Evolutionary conservation across 768 basidiomycete species (phyloP).

Genomic region (Panaeolus cyanescens): DNA sequence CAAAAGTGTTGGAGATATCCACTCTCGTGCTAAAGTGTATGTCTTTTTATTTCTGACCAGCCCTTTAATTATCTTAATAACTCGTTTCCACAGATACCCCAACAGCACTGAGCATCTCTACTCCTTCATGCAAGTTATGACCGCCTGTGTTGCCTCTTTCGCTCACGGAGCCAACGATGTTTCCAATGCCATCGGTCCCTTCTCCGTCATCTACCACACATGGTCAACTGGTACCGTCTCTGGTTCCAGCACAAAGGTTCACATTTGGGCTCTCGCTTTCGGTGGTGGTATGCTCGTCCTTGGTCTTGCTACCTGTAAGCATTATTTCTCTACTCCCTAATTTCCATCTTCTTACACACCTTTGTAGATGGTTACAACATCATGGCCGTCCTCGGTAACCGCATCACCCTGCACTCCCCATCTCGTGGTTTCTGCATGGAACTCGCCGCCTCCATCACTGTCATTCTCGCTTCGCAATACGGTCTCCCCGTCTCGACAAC

Average conservation of each 20-base stretch:
- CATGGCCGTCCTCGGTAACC: conserved; percentile 30
- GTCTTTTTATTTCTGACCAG: conserved; percentile 3
- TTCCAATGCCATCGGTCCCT: conserved; percentile 31
- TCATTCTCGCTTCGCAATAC: conserved; percentile 30
- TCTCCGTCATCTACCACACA: conserved; percentile 26
- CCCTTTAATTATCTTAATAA: not conserved
- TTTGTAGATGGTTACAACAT: conserved; percentile 27
- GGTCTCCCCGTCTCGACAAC: conserved; percentile 28
- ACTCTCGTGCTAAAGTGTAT: conserved; percentile 22
- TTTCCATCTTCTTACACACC: conserved; percentile 1
- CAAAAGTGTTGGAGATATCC: conserved; percentile 10
- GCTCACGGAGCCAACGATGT: conserved; percentile 31
- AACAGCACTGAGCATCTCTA: conserved; percentile 32
- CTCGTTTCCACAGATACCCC: conserved; percentile 22
- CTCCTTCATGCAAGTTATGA: conserved; percentile 31
- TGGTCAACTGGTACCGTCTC: conserved; percentile 22
- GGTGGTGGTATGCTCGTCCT: conserved; percentile 27
- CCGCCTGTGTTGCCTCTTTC: conserved; percentile 29
- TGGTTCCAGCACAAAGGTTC: conserved; percentile 18
- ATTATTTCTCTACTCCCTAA: not conserved
- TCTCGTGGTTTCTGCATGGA: conserved; percentile 31
- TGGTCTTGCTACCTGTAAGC: conserved; percentile 17
- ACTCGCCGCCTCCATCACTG: conserved; percentile 27
- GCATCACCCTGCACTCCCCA: conserved; percentile 29
- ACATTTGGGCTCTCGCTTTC: conserved; percentile 26